Evolutionary conservation across 169 alveolate species (phyloP).

Genomic region (Eimeria necatrix): DNA sequence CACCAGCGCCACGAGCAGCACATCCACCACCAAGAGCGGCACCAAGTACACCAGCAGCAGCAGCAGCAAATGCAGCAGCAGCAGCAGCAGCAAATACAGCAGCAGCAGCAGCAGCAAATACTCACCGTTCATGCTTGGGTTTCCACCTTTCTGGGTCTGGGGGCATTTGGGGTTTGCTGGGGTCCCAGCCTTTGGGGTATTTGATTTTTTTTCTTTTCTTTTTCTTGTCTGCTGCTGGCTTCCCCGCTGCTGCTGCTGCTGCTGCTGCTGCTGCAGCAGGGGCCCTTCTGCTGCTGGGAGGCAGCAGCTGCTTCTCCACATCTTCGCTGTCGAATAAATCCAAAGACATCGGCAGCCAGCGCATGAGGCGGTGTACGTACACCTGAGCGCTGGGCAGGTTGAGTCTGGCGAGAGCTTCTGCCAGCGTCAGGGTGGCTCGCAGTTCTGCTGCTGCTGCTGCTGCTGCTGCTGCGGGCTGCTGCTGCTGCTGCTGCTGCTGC

Average conservation of each 20-base stretch:
- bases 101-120: too few relatives aligned
- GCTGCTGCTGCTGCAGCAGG: conserved; percentile 17
- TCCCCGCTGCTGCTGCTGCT: neutral
- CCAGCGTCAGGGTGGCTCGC: neutral
- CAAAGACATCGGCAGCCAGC: conserved; percentile 19
- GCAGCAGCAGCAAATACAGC: too few relatives aligned
- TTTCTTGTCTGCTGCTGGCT: neutral
- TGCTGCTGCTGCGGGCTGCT: conserved; percentile 6
- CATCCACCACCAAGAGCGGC: too few relatives aligned
- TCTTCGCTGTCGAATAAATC: conserved; percentile 68
- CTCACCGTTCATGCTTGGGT: conserved; percentile 51
- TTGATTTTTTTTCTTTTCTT: neutral
- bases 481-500: conserved; percentile 12
- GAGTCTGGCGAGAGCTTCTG: neutral
- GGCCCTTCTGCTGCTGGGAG: neutral
- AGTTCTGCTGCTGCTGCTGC: neutral
- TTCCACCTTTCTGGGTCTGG: conserved; percentile 77
- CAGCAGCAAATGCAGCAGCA: too few relatives aligned
- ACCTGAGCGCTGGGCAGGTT: neutral
- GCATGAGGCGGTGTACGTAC: conserved; percentile 50
- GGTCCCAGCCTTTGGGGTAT: conserved; percentile 65
- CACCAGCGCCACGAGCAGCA: too few relatives aligned
- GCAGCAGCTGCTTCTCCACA: conserved; percentile 41
- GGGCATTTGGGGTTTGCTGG: conserved; percentile 54
- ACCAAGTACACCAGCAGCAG: too few relatives aligned